Base-by-base conservation (phyloP, 1,284 basidiomycete species). In the Ustilago cynodontis region DNA sequence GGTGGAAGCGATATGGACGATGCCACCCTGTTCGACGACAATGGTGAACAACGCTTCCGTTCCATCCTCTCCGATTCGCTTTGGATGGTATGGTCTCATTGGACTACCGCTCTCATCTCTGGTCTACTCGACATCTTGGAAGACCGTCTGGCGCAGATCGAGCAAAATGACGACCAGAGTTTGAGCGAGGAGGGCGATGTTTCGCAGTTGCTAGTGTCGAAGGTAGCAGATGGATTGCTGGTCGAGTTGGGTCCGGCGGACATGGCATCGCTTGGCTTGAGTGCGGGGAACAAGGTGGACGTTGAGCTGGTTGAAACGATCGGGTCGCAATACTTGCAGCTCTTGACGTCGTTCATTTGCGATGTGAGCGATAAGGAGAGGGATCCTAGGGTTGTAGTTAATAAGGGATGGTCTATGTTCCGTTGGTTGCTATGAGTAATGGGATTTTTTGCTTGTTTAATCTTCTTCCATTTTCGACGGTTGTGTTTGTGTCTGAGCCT, bases 1-100 rank as follows among this genome's bases (percentile, higher is more conserved):
- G 53, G 59, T 31, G 73, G 50, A 5, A 55, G 58, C 35, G 64
- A 70, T 13, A 54, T 31, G 13, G 43, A 49, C 56, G 56, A 47
- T 20, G 54, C 37, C 49, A 43, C 37, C 13, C 50, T 29, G 22
- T 22, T 45, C 5, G 56, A 70, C 37, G 45, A 26, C 29, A 39
- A 47, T 7, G 49, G 51, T 7, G 28, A 64, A 22, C 22, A 29
- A 7, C 62, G 55, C 41, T 68, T 64, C 60, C 61, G 54, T 20
- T 59, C 62, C n/a, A 59, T 77, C 45, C 65, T 72, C 16, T 70
- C 66, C 31, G 71, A 67, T 52, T 70, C 70, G 53, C 60, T 77
- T n/a, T 77, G 71, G 70, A 77, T 70, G 66, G 75, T 77, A 2
- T 77, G 75, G 75, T 65, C 65, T 18, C 70, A 72, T 20, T 77